phyloP scores from a whole-genome alignment of 2,329 filamentous ascomycete genomes.

The Phialophora macrospora region DNA sequence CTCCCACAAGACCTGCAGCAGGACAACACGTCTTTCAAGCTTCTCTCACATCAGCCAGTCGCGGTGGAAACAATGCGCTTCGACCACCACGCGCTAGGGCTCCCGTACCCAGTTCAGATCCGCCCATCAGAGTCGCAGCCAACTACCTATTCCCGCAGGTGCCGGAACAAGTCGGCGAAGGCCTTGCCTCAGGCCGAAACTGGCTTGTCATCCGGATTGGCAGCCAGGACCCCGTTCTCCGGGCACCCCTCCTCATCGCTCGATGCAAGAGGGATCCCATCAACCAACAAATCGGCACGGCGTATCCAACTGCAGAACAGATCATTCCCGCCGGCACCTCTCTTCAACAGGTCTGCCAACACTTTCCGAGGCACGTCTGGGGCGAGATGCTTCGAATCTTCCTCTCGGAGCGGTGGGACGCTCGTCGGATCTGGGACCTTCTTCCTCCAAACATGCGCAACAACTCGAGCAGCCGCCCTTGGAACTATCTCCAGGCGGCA shows the following conservation, averaged over 20 bases:
- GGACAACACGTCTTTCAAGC: not conserved
- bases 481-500: constrained; percentile 37
- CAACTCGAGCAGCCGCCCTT: constrained; percentile 22
- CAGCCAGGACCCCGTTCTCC: not conserved
- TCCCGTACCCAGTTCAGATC: not conserved
- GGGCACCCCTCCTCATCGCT: constrained; percentile 9
- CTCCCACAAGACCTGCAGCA: not conserved
- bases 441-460: constrained; percentile 27
- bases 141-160: not conserved
- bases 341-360: constrained; percentile 27
- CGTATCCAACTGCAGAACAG: constrained; percentile 6
- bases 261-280: constrained; percentile 9
- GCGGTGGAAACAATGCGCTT: not conserved
- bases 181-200: constrained; percentile 1
- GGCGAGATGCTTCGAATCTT: constrained; percentile 34
- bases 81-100: not conserved
- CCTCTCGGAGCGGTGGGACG: constrained; percentile 33
- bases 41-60: not conserved
- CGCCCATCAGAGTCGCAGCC: not conserved
- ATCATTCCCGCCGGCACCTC: constrained; percentile 31
- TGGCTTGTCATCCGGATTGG: not conserved
- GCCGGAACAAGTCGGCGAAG: not conserved
- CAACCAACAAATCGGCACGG: not conserved
- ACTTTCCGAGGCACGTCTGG: constrained; percentile 37
- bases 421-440: constrained; percentile 26